Evolutionary conservation across 176 grass and related monocot species (phyloP).

Genomic region (Paspalum notatum): DNA sequence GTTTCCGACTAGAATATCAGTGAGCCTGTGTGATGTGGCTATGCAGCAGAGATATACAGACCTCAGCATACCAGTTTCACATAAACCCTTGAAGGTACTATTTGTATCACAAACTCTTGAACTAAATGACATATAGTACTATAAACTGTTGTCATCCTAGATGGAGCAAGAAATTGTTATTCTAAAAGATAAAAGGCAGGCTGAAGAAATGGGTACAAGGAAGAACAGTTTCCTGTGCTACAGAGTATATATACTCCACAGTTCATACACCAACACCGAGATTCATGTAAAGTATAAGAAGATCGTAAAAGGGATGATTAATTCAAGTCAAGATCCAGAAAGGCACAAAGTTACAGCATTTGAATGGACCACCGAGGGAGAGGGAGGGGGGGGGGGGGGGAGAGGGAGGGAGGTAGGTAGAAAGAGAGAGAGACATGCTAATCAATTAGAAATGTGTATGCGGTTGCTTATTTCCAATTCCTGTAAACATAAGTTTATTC

Average conservation of each 20-base stretch:
- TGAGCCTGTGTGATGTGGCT: not conserved
- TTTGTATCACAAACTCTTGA: not conserved
- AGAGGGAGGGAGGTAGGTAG: no score
- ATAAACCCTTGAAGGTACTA: not conserved
- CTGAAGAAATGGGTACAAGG: not conserved
- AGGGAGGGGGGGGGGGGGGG: no score
- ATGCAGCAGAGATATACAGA: not conserved
- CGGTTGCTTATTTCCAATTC: not conserved
- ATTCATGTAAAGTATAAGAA: not conserved
- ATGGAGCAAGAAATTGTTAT: not conserved
- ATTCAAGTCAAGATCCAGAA: not conserved
- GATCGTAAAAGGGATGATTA: not conserved
- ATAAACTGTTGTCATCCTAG: not conserved
- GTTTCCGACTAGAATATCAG: not conserved
- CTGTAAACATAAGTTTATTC: conserved; percentile 13
- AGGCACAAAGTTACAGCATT: not conserved
- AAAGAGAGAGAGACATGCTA: not conserved
- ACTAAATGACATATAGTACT: not conserved
- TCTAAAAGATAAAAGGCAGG: not conserved
- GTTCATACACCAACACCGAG: not conserved
- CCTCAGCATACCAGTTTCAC: not conserved
- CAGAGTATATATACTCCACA: not conserved
- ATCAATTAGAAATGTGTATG: not conserved
- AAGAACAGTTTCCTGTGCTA: not conserved
- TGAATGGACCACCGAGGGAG: not conserved